Base-by-base conservation (phyloP, 2,329 filamentous ascomycete genomes). In the Tolypocladium paradoxum region DNA sequence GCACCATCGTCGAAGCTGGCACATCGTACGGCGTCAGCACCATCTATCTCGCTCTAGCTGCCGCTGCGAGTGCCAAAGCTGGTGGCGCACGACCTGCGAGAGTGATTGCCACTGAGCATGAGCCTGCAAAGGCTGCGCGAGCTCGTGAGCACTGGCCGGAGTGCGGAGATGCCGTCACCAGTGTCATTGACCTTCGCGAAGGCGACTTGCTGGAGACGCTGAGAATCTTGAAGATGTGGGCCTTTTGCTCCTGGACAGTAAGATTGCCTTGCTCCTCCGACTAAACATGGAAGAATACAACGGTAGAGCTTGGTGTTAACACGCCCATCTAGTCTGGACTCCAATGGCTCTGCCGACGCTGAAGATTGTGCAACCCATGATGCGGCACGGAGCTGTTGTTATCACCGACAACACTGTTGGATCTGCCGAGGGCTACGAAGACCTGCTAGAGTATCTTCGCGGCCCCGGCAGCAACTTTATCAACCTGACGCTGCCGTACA, bases 1-100 rank as follows among this genome's bases (percentile, higher is more conserved):
- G 67, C 1, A 74, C 73, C 35, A 68, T 84, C n/a, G 76, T 84
- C 49, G 82, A 85, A 60, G 80, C 79, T 0, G 82, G 82, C 0
- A 84, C 82, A 0, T 78, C 74, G 50, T 84, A 80, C 53, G 82
- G 82, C 12, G 76, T 85, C 2, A 81, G 77, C 51, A 84, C 81
- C 0, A 82, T 85, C 50, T 85, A 83, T 57, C 74, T 85, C 9
- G 79, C 81, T 0, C 67, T 84, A 3, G 82, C 80, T 0, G 78
- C 79, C 0, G 73, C 71, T 0, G 71, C 77, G 52, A 82, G 78
- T 52, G 0, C 59, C 58, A 82, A 78, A 52, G 0, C 55, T 50
- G 7, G 50, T 40, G 27, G 58, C 4, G 49, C 56, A 29, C 67
- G 47, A 35, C 64, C 14, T 51, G 64, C 53, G 6, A 61, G 35